Base-by-base conservation (phyloP, 768 basidiomycete species). In the Gymnopilus junonius region DNA sequence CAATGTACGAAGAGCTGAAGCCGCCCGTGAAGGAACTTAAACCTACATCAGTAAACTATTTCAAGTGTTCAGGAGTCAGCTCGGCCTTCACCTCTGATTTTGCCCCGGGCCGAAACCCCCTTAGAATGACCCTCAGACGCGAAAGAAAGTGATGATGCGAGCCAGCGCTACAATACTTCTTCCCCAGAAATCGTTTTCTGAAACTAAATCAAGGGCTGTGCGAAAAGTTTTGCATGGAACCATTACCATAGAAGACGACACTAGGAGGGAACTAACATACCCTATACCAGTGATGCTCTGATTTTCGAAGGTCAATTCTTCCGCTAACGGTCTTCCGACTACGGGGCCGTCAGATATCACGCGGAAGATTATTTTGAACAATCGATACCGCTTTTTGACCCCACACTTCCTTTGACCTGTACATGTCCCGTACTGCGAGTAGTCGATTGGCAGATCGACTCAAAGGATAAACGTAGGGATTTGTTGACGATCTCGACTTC, bases 401-500 rank as follows among this genome's bases (percentile, higher is more conserved):
- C 27, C 27, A 14, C 50, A 14, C 20, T 42, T 25, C 11, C 10
- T 14, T 21, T 7, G 25, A 35, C 34, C 20, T 31, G 48, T 27
- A 17, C n/a, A n/a, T n/a, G n/a, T n/a, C n/a, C n/a, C n/a, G n/a
- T n/a, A n/a, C n/a, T n/a, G n/a, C n/a, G n/a, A n/a, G n/a, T n/a
- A 17, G 11, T 29, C 56, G 45, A 59, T 59, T 50, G 58, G 45
- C 58, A 59, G 58, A 46, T 59, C 58, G 45, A 25, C 45, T 59
- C 58, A 50, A 59, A n/a, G 21, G 45, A 25, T 35, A 21, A 27
- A 43, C 32, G 32, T 29, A n/a, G n/a, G n/a, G n/a, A n/a, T 27
- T 6, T 42, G 34, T 27, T 31, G 29, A 8, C 20, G 32, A 34
- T 48, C 58, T 31, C 43, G 31, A 32, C 55, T 43, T 42, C n/a